Percentiles rank a stretch among this genome's conserved stretches.
Conservation (phyloP, 768 basidiomycete species). For the Tulasnella sp. region DNA sequence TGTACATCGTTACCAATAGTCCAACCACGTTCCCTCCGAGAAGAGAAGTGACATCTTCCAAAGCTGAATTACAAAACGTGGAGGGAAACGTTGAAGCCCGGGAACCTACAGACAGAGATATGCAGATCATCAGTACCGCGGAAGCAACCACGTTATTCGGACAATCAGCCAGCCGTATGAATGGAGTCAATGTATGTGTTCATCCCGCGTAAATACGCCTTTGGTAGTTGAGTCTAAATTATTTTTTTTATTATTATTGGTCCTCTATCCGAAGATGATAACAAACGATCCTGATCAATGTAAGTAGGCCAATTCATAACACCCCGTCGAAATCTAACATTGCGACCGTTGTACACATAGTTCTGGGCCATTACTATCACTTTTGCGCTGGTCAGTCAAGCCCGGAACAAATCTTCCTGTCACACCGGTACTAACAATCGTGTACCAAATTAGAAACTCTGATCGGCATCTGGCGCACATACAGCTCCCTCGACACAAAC, state of each 20-base stretch:
- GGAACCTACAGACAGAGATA: conserved; percentile 66
- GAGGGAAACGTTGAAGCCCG: conserved; percentile 44
- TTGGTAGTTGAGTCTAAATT: too few species aligned
- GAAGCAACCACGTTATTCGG: conserved; percentile 65
- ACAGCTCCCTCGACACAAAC: conserved; percentile 63
- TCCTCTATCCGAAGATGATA: conserved; percentile 47
- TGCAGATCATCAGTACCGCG: conserved; percentile 59
- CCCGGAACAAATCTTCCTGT: neutral
- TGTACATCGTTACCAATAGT: conserved; percentile 48
- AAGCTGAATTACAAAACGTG: conserved; percentile 46
- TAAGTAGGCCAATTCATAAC: conserved; percentile 29
- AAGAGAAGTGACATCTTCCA: conserved; percentile 61
- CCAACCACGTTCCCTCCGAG: conserved; percentile 56
- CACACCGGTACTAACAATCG: neutral
- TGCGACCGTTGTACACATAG: neutral
- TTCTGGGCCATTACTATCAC: conserved; percentile 87
- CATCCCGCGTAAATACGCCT: too few species aligned
- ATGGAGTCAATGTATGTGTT: conserved; percentile 59
- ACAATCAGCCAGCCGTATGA: conserved; percentile 54
- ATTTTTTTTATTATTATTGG: too few species aligned
- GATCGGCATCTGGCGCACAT: conserved; percentile 87
- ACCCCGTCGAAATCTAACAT: neutral
- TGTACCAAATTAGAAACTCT: conserved; percentile 47
- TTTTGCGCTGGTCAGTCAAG: conserved; percentile 49
- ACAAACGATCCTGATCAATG: conserved; percentile 82